Conservation (phyloP, 2,329 filamentous ascomycete genomes). For the Epichloe gansuensis region DNA sequence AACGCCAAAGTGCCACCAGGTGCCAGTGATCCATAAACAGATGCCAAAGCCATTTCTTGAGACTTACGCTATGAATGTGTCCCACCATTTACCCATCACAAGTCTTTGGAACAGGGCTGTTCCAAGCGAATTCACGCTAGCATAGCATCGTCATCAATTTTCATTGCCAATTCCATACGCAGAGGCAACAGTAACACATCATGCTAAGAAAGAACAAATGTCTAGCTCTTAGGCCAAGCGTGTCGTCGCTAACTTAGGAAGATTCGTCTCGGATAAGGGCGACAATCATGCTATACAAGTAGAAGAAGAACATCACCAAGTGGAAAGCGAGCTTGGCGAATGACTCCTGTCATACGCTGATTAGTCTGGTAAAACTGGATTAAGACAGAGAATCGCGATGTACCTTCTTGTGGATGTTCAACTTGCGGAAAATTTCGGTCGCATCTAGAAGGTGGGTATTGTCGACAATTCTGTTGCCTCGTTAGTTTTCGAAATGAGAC, state of each 20-base stretch:
- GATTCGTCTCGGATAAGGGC: conserved; percentile 93
- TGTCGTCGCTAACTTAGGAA: conserved; percentile 42
- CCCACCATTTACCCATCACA: conserved; percentile 16
- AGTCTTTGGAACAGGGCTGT: background rate
- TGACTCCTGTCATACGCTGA: conserved; percentile 57
- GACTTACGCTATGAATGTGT: conserved; percentile 14
- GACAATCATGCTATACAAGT: conserved; percentile 97
- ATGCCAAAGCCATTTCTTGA: conserved; percentile 18
- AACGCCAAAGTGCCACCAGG: conserved; percentile 19
- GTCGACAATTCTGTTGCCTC: conserved; percentile 64
- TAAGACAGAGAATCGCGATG: background rate
- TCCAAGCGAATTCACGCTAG: background rate
- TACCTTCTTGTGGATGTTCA: conserved; percentile 99
- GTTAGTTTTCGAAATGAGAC: background rate
- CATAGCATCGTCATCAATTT: background rate
- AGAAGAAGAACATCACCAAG: conserved; percentile 99
- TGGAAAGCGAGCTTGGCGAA: conserved; percentile 99
- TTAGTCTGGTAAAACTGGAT: conserved; percentile 10
- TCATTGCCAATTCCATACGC: background rate
- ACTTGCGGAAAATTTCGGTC: conserved; percentile 97
- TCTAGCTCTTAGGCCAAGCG: background rate
- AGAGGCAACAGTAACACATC: background rate
- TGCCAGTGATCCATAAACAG: conserved; percentile 19
- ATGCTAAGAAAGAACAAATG: background rate
- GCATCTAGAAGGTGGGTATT: conserved; percentile 96